phyloP scores from a whole-genome alignment of 1,284 basidiomycete species.

The Puccinia sorghi region DNA sequence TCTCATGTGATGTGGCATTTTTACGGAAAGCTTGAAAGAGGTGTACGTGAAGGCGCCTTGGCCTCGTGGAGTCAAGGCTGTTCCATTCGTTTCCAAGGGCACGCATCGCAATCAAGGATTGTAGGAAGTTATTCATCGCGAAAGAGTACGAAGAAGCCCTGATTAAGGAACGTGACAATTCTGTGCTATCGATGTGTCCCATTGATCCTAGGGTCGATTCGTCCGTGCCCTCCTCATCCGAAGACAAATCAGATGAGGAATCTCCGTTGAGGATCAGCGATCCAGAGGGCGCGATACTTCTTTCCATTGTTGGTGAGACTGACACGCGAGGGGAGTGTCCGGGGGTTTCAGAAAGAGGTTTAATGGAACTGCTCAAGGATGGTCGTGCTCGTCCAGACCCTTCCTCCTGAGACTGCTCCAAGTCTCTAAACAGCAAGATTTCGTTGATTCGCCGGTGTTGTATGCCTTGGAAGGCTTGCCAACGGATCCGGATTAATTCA shows the following conservation, averaged over 20 bases:
- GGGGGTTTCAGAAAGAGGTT: slow-evolving; percentile 11
- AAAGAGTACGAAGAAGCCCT: slow-evolving; percentile 39
- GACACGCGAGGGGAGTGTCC: background rate
- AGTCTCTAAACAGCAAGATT: slow-evolving; percentile 18
- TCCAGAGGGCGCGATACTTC: background rate
- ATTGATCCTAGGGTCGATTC: slow-evolving; percentile 33
- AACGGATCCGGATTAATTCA: slow-evolving; percentile 20
- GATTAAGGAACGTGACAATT: slow-evolving; percentile 27
- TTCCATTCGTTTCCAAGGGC: slow-evolving; percentile 9
- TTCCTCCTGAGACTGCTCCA: slow-evolving; percentile 9
- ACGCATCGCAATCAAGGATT: slow-evolving; percentile 13
- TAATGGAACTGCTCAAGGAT: slow-evolving; percentile 19
- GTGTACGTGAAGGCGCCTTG: slow-evolving; percentile 57
- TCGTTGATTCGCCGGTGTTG: slow-evolving; percentile 31
- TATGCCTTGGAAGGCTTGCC: slow-evolving; percentile 27
- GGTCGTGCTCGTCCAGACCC: background rate
- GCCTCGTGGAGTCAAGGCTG: slow-evolving; percentile 11
- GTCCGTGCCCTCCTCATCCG: slow-evolving; percentile 23
- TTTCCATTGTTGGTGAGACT: background rate
- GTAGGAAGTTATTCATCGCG: slow-evolving; percentile 24
- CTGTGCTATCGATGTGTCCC: slow-evolving; percentile 10
- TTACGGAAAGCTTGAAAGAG: slow-evolving; percentile 55
- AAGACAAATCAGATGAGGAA: background rate
- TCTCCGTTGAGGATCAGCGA: background rate
- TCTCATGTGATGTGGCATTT: background rate